Base-by-base conservation (phyloP, 2,329 filamentous ascomycete species). In the Hypoxylon sp. region DNA sequence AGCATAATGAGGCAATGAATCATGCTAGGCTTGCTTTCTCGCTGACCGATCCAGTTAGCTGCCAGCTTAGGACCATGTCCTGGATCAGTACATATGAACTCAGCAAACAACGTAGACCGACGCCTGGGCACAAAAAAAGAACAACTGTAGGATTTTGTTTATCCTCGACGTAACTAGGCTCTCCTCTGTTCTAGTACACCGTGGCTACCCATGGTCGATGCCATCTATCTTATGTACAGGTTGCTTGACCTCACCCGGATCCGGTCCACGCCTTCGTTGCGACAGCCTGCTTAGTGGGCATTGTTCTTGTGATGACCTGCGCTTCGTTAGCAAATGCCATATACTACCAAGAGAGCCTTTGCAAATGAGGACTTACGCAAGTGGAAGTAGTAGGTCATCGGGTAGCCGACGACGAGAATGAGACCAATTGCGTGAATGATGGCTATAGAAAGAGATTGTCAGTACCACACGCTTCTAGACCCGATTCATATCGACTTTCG, bases 281-380 rank as follows among this genome's bases (percentile, higher is more conserved):
- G n/a, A 17, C n/a, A 51, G 42, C 47, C 23, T 38, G 48, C 59
- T 82, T 96, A 99, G 85, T 99, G 95, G 72, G 92, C 91, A 80
- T 99, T 96, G 90, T 99, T 98, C 91, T 99, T 99, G 90, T 98
- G 94, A 87, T 99, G 94, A 73, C 95, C 95, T 99, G 70, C 51
- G 71, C 62, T 53, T 55, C 50, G 48, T 64, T 55, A 64, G 56
- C 15, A 49, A 37, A 42, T 15, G n/a, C 26, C 3, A 20, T 7
- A 29, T 23, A 10, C 24, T 31, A 40, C 26, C 17, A 21, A 35
- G 40, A 18, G 9, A 17, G 46, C 54, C 18, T 4, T 6, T 5
- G 17, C 9, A n/a, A 38, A 8, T 9, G 15, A 37, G 20, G 52
- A 87, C 91, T 79, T 88, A 99, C 95, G 92, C 74, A 99, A 86